Percentiles rank a stretch among this genome's conserved stretches.
Conservation (phyloP, 257 asterid species). For the Scutellaria minor region DNA sequence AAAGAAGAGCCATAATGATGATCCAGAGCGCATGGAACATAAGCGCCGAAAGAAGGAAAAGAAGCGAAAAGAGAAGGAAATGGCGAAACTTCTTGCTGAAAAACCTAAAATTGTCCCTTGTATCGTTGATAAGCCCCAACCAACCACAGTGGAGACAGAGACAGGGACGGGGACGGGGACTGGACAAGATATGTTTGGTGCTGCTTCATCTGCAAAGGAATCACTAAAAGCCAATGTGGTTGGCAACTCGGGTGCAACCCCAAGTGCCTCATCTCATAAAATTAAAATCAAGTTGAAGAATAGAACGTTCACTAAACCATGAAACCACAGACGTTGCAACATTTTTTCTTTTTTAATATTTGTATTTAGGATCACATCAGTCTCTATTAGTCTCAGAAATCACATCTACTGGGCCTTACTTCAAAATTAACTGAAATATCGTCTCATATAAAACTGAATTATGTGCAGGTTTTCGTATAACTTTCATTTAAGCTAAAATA, state of each 20-base stretch:
- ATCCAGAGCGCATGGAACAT: slow-evolving; percentile 62
- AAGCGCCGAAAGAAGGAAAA: slow-evolving; percentile 82
- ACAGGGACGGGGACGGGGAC: slow-evolving; percentile 13
- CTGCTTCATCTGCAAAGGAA: neutral
- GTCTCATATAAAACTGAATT: too few species aligned
- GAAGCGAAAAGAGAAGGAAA: slow-evolving; percentile 86
- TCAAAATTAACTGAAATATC: too few species aligned
- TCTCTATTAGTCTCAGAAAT: too few species aligned
- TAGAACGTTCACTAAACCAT: slow-evolving; percentile 59
- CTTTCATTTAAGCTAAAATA: too few species aligned
- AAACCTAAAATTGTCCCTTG: slow-evolving; percentile 43
- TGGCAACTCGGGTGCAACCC: slow-evolving; percentile 43
- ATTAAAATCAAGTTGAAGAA: slow-evolving; percentile 80
- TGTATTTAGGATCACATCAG: too few species aligned
- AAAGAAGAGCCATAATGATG: slow-evolving; percentile 47
- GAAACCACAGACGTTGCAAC: neutral
- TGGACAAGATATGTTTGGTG: slow-evolving; percentile 35
- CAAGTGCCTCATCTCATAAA: slow-evolving; percentile 57
- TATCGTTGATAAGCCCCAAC: slow-evolving; percentile 40
- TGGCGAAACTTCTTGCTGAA: slow-evolving; percentile 63
- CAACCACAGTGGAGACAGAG: slow-evolving; percentile 22
- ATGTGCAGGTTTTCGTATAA: too few species aligned
- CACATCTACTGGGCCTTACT: too few species aligned
- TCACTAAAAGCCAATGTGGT: slow-evolving; percentile 38
- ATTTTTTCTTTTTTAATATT: too few species aligned